A percentile compares a stretch with the other conserved stretches of the same genome.
phyloP scores from a whole-genome alignment of 2,329 filamentous ascomycete species.

The Trichophyton benhamiae region DNA sequence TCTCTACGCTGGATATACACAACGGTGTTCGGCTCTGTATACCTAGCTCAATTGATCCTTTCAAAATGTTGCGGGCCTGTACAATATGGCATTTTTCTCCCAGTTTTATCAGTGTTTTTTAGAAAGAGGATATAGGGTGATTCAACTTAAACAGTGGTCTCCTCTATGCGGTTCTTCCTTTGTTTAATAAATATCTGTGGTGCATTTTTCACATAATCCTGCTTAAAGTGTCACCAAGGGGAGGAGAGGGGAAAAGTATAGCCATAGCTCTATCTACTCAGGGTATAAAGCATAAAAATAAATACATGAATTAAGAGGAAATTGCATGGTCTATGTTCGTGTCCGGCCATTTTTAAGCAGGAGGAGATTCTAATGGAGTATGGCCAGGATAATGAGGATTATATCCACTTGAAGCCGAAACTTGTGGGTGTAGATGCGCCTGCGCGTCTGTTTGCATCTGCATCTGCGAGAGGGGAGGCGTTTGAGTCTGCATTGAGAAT shows the following conservation, averaged over 20 bases:
- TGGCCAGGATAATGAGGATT: not conserved
- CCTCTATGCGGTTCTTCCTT: not conserved
- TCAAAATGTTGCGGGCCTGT: not conserved
- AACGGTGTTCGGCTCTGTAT: not conserved
- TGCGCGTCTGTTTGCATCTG: not conserved
- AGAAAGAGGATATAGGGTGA: not conserved
- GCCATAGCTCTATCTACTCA: not conserved
- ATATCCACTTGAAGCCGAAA: not conserved
- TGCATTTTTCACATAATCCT: not conserved
- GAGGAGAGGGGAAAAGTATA: not conserved
- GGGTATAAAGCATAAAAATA: slow-evolving; percentile 7
- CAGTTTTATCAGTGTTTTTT: not conserved
- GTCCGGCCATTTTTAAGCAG: not conserved
- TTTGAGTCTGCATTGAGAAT: not conserved
- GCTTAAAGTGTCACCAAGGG: not conserved
- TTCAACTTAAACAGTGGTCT: not conserved
- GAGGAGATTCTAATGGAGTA: not conserved
- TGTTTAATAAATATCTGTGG: not conserved
- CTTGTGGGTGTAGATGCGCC: not conserved
- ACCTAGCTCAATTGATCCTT: not conserved
- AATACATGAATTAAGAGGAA: not conserved
- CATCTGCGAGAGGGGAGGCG: not conserved
- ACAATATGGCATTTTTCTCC: not conserved
- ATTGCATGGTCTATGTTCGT: not conserved
- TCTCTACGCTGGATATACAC: not conserved